phyloP scores from a whole-genome alignment of 1,284 basidiomycete genomes.

The Cutaneotrichosporon arboriforme region DNA sequence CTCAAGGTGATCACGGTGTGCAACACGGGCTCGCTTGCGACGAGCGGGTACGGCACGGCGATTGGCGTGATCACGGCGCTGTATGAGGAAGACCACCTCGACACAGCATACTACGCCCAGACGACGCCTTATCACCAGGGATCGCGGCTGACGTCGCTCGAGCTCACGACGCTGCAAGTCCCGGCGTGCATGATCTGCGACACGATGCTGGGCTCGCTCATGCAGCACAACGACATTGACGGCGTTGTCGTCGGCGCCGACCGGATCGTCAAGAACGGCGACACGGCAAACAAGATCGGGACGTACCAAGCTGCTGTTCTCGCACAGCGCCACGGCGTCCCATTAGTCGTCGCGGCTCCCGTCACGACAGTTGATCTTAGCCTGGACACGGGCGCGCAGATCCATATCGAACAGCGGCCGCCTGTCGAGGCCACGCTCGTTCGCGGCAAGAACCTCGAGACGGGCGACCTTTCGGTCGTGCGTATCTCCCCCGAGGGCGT shows the following conservation, averaged over 20 bases:
- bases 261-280: slow-evolving; percentile 79
- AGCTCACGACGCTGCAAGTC: slow-evolving; percentile 72
- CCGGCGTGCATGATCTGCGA: slow-evolving; percentile 88
- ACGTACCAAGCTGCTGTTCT: slow-evolving; percentile 87
- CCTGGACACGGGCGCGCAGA: slow-evolving; percentile 68
- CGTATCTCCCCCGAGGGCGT: slow-evolving; percentile 48
- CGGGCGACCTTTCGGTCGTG: slow-evolving; percentile 42
- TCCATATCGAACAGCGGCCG: slow-evolving; percentile 86
- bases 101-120: slow-evolving; percentile 81
- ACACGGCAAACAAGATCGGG: slow-evolving; percentile 92
- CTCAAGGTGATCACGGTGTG: slow-evolving; percentile 87
- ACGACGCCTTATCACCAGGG: slow-evolving; percentile 86
- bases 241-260: slow-evolving; percentile 82
- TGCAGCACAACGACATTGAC: slow-evolving; percentile 78
- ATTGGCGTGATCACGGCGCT: slow-evolving; percentile 86
- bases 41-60: slow-evolving; percentile 88
- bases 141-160: slow-evolving; percentile 69
- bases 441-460: slow-evolving; percentile 56
- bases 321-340: slow-evolving; percentile 73
- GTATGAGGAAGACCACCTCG: slow-evolving; percentile 67
- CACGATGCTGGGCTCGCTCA: slow-evolving; percentile 86
- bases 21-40: slow-evolving; percentile 88
- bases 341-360: slow-evolving; percentile 85
- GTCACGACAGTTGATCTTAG: slow-evolving; percentile 81
- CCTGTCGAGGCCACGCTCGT: slow-evolving; percentile 78